Base-by-base conservation (phyloP, 441 rosid species). In the Corymbia calophylla region DNA sequence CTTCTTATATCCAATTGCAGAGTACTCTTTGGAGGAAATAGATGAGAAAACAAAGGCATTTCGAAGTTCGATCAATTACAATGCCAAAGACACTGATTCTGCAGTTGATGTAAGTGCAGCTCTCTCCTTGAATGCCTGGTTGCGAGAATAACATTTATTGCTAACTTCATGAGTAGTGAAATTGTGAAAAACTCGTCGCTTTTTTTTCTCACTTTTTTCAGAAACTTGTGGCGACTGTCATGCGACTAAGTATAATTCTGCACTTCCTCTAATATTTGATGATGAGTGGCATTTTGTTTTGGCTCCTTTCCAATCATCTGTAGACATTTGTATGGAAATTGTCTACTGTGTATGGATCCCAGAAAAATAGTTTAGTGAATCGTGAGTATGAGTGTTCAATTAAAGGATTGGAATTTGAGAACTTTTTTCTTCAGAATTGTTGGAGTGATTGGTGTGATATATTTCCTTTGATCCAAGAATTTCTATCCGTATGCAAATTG, bases 1-100 rank as follows among this genome's bases (percentile, higher is more conserved):
- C 86, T 60, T 60, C n/a, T 89, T 66, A 77, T 88, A 70, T 18
- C 88, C 88, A 29, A 53, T 49, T 90, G 94, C 94, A 97, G 99
- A 96, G 11, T 96, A 94, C 92, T 87, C 97, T 68, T 89, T 93
- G 86, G 96, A 96, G 90, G 97, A 98, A 91, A 93, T 96, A 64
- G 95, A 94, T 73, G 93, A 94, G 87, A 96, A 94, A 94, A 94
- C 97, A n/a, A 97, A 93, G 92, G 92, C 93, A 27, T 92, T 97
- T 90, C 92, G 97, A n/a, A 96, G 94, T 90, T 94, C 97, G 14
- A 95, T 93, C 27, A 92, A 88, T 53, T 90, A 91, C 73, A 86
- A 91, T 70, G 90, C 89, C 6, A 58, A 90, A 66, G 94, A 92
- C 88, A 93, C 93, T 84, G 93, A 96, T 39, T 92, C 97, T 32